A percentile compares a stretch with the other conserved stretches of the same genome.
These are phyloP conservation scores for Podila epicladia DNA, from an alignment of 192 early-diverging fungal genomes.

Conservation along the genomic window DNA sequence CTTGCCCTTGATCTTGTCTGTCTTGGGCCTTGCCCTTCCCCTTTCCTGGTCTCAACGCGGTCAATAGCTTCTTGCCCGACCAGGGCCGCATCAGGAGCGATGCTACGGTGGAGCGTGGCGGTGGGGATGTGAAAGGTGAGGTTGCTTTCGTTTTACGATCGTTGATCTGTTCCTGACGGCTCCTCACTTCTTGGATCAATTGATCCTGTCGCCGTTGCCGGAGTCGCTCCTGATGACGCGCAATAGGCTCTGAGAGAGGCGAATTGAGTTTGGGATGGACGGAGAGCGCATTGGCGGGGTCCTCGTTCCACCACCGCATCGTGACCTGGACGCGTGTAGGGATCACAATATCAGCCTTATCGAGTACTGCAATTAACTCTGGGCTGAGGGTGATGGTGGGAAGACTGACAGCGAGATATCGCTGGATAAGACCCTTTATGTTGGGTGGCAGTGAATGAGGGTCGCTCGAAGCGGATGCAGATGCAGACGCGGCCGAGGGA, in stretches of 20 bases:
- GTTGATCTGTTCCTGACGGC: not conserved
- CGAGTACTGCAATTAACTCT: conserved; percentile 37
- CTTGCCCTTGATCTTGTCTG: too few relatives aligned
- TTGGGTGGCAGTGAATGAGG: conserved; percentile 44
- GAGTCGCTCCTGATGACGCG: conserved; percentile 9
- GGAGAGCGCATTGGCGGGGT: conserved; percentile 33
- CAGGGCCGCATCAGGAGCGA: not conserved
- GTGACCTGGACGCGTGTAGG: conserved; percentile 40
- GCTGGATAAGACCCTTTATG: conserved; percentile 41
- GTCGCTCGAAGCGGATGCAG: conserved; percentile 45
- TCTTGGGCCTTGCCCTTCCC: too few relatives aligned
- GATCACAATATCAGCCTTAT: conserved; percentile 27
- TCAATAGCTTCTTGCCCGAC: too few relatives aligned
- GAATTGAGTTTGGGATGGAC: conserved; percentile 43
- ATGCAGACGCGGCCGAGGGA: conserved; percentile 29
- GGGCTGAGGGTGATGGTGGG: conserved; percentile 46
- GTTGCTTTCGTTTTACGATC: too few relatives aligned
- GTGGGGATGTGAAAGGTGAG: not conserved
- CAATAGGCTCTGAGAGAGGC: conserved; percentile 18
- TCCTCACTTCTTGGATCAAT: not conserved
- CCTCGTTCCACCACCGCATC: conserved; percentile 53
- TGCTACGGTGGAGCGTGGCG: not conserved
- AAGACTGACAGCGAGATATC: conserved; percentile 37
- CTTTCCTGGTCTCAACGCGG: too few relatives aligned
- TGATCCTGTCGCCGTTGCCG: conserved; percentile 15